Base-by-base conservation (phyloP, 2,329 filamentous ascomycete species). In the Tothia fuscella region DNA sequence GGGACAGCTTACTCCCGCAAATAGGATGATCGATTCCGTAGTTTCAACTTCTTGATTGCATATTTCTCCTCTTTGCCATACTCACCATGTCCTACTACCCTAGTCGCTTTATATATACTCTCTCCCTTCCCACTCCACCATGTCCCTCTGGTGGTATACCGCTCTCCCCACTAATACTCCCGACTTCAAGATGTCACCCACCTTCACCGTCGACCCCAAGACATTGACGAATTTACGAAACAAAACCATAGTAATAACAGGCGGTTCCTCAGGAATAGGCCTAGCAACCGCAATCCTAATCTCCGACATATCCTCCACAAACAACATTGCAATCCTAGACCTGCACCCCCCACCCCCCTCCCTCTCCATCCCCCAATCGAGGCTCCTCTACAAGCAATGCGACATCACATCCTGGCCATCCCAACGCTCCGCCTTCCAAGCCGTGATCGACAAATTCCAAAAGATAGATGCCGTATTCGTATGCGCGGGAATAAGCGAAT, bases 221-320 rank as follows among this genome's bases (percentile, higher is more conserved):
- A 21, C 25, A 12, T 22, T 41, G 12, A 16, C 9, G 20, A 42
- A 42, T 25, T 4, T 42, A 14, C 16, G 26, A 24, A 37, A 37
- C 32, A 42, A 42, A 19, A 31, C 30, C n/a, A 32, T 42, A 5
- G 30, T 37, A 5, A 37, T 42, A 19, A 13, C 42, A 66, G 72
- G 74, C 42, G 69, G 70, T 44, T 72, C 70, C 1, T 74, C 71
- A 5, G 74, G 74, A 28, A 78, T 78, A 41, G 74, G 74, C 28
- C 63, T 74, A 17, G 70, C 70, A 32, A 74, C 74, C 3, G 63
- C 66, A 10, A 52, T 66, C 4, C 58, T 72, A 24, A 56, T 64
- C 37, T 60, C 59, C 28, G 44, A 50, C 21, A 53, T 65, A 13
- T 58, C 59, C 38, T 52, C 57, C 13, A 43, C 48, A 2, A 63